These are phyloP conservation scores for Phytopythium litorale DNA, from an alignment of 352 stramenopile species.

Conservation along the genomic window DNA sequence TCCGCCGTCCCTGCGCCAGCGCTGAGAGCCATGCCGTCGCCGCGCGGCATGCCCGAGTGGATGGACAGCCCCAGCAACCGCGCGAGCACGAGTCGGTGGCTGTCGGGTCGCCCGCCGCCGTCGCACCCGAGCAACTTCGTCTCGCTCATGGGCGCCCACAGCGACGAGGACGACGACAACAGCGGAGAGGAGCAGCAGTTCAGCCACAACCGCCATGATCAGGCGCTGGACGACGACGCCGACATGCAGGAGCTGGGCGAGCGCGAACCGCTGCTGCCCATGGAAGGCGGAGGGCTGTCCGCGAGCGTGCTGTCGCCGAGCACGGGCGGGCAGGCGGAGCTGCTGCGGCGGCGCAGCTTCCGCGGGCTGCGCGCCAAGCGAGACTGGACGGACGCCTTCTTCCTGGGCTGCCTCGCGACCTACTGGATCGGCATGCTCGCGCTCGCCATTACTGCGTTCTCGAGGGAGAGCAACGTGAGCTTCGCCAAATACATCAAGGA, in stretches of 20 bases:
- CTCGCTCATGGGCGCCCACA: not conserved
- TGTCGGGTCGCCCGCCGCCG: constrained; percentile 5
- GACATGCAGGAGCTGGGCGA: constrained; percentile 18
- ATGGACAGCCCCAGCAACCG: constrained; percentile 9
- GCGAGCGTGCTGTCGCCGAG: constrained; percentile 47
- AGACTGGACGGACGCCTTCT: constrained; percentile 54
- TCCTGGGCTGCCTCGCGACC: constrained; percentile 39
- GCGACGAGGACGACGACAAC: constrained; percentile 11
- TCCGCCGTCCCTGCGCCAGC: not conserved
- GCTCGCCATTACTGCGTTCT: constrained; percentile 62
- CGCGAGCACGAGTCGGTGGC: constrained; percentile 9
- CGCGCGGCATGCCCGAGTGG: constrained; percentile 6
- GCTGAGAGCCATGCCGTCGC: constrained; percentile 6
- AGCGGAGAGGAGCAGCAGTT: constrained; percentile 17
- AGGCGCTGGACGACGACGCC: constrained; percentile 15
- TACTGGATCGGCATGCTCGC: constrained; percentile 83
- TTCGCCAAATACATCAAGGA: constrained; percentile 80
- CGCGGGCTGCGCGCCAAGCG: constrained; percentile 37
- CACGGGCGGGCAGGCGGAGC: constrained; percentile 28
- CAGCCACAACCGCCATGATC: constrained; percentile 7
- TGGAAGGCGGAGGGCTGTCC: constrained; percentile 18
- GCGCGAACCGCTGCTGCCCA: constrained; percentile 45
- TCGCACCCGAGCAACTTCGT: constrained; percentile 6
- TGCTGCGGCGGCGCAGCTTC: constrained; percentile 40
- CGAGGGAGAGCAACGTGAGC: constrained; percentile 52